These are phyloP conservation scores for Climacium dendroides DNA, from an alignment of 225 moss, liverwort and hornwort species.

Conservation along the genomic window DNA sequence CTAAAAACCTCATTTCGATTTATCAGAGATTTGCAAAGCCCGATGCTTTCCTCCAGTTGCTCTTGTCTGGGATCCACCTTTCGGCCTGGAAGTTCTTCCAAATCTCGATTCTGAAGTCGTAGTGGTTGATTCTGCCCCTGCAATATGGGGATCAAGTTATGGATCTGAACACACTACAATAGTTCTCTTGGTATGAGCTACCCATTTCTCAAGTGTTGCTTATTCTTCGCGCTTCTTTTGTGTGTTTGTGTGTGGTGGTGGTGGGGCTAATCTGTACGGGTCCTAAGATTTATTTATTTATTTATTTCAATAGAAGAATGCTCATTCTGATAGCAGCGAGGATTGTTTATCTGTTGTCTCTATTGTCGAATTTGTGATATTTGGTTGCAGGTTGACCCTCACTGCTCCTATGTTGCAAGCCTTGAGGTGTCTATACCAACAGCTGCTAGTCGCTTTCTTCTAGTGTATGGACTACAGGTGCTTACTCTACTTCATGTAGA, in stretches of 20 bases:
- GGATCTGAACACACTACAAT: constrained; percentile 83
- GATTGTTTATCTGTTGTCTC: neutral
- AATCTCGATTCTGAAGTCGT: constrained; percentile 78
- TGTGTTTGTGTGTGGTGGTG: too few species aligned
- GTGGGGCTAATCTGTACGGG: neutral
- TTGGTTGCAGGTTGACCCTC: constrained; percentile 79
- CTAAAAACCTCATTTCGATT: neutral
- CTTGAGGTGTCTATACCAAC: constrained; percentile 70
- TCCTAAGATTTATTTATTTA: neutral
- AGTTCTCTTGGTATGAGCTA: constrained; percentile 67
- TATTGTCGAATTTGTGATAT: neutral
- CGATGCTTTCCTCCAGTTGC: constrained; percentile 98
- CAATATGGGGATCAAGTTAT: constrained; percentile 86
- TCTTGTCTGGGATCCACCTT: constrained; percentile 95
- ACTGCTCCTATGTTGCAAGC: constrained; percentile 79
- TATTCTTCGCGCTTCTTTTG: neutral
- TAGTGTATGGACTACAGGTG: constrained; percentile 92
- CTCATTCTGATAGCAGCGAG: neutral
- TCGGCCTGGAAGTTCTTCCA: constrained; percentile 86
- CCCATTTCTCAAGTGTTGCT: neutral
- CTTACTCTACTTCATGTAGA: neutral
- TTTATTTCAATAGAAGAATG: neutral
- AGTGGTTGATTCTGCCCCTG: constrained; percentile 91
- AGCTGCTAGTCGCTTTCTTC: constrained; percentile 87
- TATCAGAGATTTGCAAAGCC: constrained; percentile 82